Base-by-base conservation (phyloP, 768 basidiomycete genomes). In the Pulveroboletus ravenelii region DNA sequence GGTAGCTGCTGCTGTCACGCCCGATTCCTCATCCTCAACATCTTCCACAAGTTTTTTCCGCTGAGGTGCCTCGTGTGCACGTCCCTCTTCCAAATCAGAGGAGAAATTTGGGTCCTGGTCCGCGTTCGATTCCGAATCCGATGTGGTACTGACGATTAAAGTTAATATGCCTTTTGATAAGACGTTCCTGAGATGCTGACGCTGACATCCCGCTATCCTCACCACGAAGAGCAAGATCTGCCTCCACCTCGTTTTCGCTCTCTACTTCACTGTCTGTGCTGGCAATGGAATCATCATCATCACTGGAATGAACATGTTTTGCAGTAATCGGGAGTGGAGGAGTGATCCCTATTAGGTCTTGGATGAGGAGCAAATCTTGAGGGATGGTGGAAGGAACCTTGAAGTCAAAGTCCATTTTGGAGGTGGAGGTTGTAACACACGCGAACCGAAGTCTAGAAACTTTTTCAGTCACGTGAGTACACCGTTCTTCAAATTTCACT, bases 361-460 rank as follows among this genome's bases (percentile, higher is more conserved):
- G 82, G 35, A 90, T 90, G 37, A 90, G 74, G 35, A 87, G 73
- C 18, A 91, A 69, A 61, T 91, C 88, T 61, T 89, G 89, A 9
- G 89, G 78, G 17, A 88, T 68, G 17, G 58, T 61, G n/a, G 74
- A 72, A 27, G 87, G 87, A 9, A 79, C 60, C 59, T 80, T 81
- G 74, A 88, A 89, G 54, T 58, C 51, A 44, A 55, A 43, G 36
- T 67, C 50, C 67, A 70, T 65, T 42, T 47, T 18, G n/a, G 36
- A 45, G 47, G 13, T 34, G 25, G 7, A 12, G 3, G 31, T 35
- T 2, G 10, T 23, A 32, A 44, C 41, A 2, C 20, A n/a, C n/a
- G n/a, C n/a, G n/a, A 35, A n/a, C 6, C 6, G 32, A 34, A 34
- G 5, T 9, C 6, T 23, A 23, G 23, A 23, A 6, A 39, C 51